Evolutionary conservation across 2,329 filamentous ascomycete species (phyloP), one percentile per base, ranked within the genome.

Genomic region (Thelonectria discophora): DNA sequence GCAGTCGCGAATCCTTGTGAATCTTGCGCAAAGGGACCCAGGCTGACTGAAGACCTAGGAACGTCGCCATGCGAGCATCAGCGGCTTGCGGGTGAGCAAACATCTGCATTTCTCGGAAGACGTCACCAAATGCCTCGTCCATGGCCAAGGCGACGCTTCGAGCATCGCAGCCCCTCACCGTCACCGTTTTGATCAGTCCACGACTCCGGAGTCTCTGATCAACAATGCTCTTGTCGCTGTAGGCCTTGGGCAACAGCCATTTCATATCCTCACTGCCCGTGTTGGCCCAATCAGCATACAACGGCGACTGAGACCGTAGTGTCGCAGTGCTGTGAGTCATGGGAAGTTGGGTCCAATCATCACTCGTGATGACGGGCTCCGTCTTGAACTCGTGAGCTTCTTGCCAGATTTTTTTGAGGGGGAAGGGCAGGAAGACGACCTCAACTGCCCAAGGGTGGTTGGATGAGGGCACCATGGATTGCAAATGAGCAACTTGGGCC

Each of bases 11-110:
- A 59, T 92, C 89, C 71, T 90, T 92, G 72, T 91, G 86, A 3
- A 92, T 79, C 74, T 94, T 94, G 52, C 91, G 86, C 17, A 94
- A 79, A 5, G 91, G 91, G n/a, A 94, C 84, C 84, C 90, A 92
- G 0, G 85, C 77, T 45, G 90, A 88, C 55, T 85, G 83, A 17
- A 94, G 80, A 6, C 88, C 91, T 18, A 88, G 78, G 54, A 84
- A 87, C 42, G 79, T 79, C 5, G 77, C 69, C 11, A 78, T 71
- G 5, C 72, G 69, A 8, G 69, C 69, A 34, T 73, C 70, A 6
- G 66, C 61, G 3, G 71, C 64, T 17, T 71, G 68, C 0, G 72
- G 66, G 6, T 74, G 72, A 10, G 76, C 65, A n/a, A 64, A 64
- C 15, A 78, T 71, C 49, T 73, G 72, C 76, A 80, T 83, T 50